phyloP scores from a whole-genome alignment of 768 basidiomycete species.

The Lenzites betulinus region DNA sequence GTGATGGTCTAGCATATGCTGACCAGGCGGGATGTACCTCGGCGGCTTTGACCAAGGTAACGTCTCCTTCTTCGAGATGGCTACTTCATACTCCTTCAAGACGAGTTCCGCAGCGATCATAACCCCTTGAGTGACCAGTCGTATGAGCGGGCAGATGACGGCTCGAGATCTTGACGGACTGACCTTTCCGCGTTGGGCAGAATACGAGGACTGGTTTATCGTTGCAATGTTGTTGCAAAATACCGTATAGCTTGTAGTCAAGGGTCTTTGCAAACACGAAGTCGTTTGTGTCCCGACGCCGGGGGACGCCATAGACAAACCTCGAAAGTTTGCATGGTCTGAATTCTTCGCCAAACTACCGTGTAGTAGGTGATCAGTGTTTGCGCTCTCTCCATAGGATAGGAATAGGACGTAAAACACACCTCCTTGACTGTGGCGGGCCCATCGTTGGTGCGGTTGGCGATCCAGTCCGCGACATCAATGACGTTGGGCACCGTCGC shows the following conservation, averaged over 20 bases:
- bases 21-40: constrained; percentile 41
- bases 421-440: constrained; percentile 75
- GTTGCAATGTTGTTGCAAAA: constrained; percentile 71
- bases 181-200: constrained; percentile 85
- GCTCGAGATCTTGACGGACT: not conserved
- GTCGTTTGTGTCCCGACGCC: constrained; percentile 68
- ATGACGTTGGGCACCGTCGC: constrained; percentile 93
- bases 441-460: constrained; percentile 40
- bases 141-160: too few relatives aligned
- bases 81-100: constrained; percentile 67
- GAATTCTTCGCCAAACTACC: constrained; percentile 90
- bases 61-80: constrained; percentile 45
- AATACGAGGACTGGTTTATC: constrained; percentile 90
- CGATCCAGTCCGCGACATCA: constrained; percentile 90
- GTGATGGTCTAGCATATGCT: not conserved
- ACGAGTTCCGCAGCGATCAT: constrained; percentile 74
- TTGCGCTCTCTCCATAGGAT: not conserved
- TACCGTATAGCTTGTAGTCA: constrained; percentile 68
- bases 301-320: constrained; percentile 70
- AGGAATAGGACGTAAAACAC: constrained; percentile 1
- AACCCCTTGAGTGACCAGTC: constrained; percentile 31
- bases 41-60: constrained; percentile 72
- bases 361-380: not conserved
- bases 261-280: constrained; percentile 73
- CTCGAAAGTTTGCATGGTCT: constrained; percentile 81